phyloP scores from a whole-genome alignment of 2,329 filamentous ascomycete species.

The Monilinia fructicola region DNA sequence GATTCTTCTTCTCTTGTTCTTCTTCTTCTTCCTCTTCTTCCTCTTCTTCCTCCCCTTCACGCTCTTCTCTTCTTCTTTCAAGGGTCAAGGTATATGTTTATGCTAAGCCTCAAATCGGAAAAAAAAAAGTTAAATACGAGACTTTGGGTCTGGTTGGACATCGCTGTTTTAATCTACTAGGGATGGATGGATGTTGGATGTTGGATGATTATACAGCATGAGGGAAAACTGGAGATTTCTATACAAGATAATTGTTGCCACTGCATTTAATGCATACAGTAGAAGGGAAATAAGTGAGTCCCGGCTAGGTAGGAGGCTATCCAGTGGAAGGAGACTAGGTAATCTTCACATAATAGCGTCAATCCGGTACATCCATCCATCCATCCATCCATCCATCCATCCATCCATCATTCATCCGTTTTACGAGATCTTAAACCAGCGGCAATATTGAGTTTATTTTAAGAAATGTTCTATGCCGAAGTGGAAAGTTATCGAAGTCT shows the following conservation, averaged over 20 bases:
- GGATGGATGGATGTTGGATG: too few species aligned
- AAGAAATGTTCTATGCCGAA: neutral
- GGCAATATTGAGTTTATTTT: neutral
- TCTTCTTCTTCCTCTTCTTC: too few species aligned
- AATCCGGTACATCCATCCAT: too few species aligned
- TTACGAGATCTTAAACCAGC: neutral
- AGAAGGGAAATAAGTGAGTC: too few species aligned
- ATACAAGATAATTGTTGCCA: neutral
- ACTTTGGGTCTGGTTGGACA: neutral
- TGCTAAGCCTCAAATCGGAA: neutral
- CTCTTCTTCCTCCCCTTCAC: too few species aligned
- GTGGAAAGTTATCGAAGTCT: conserved; percentile 1
- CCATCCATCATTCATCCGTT: too few species aligned
- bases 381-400: too few species aligned
- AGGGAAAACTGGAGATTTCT: neutral
- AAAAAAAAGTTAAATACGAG: conserved; percentile 2
- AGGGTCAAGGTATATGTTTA: neutral
- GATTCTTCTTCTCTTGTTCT: too few species aligned
- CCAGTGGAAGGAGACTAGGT: neutral
- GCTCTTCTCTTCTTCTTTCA: neutral
- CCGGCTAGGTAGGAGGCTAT: too few species aligned
- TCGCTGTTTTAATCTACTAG: neutral
- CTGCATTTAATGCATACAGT: neutral
- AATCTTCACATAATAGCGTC: too few species aligned
- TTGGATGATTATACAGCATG: neutral